Conservation (phyloP, 768 basidiomycete species). For the Phlebiopsis flavidoalba region DNA sequence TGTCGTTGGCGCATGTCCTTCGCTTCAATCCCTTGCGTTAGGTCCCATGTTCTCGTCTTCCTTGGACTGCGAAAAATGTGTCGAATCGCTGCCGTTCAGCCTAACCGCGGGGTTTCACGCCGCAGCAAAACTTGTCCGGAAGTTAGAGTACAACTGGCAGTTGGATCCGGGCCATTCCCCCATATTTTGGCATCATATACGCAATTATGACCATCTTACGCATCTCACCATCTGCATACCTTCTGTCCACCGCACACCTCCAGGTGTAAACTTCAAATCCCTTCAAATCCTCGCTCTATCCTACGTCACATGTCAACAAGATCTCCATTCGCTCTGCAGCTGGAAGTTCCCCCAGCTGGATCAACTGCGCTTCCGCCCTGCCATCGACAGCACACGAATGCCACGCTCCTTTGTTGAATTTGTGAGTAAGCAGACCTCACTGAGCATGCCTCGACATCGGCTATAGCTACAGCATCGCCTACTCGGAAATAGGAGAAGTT, state of each 20-base stretch:
- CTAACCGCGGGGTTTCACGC: not conserved
- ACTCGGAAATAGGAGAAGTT: too few species aligned
- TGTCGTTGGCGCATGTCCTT: not conserved
- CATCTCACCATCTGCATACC: not conserved
- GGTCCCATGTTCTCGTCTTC: not conserved
- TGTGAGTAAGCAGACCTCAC: not conserved
- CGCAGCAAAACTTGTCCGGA: not conserved
- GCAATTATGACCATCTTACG: not conserved
- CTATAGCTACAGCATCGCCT: too few species aligned
- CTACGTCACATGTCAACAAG: not conserved
- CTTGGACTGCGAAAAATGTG: not conserved
- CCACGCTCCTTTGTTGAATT: not conserved
- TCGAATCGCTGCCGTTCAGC: not conserved
- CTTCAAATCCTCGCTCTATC: not conserved
- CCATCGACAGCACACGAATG: not conserved
- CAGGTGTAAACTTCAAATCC: not conserved
- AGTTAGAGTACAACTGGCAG: not conserved
- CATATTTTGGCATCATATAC: not conserved
- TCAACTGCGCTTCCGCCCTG: not conserved
- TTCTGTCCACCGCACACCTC: not conserved
- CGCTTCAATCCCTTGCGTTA: not conserved
- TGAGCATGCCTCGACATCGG: not conserved
- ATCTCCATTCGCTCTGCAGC: not conserved
- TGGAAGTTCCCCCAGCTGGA: not conserved
- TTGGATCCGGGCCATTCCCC: not conserved